Evolutionary conservation across 2,329 filamentous ascomycete species (phyloP), one percentile per base, ranked within the genome.

Genomic region (Cladorrhinum sp.): DNA sequence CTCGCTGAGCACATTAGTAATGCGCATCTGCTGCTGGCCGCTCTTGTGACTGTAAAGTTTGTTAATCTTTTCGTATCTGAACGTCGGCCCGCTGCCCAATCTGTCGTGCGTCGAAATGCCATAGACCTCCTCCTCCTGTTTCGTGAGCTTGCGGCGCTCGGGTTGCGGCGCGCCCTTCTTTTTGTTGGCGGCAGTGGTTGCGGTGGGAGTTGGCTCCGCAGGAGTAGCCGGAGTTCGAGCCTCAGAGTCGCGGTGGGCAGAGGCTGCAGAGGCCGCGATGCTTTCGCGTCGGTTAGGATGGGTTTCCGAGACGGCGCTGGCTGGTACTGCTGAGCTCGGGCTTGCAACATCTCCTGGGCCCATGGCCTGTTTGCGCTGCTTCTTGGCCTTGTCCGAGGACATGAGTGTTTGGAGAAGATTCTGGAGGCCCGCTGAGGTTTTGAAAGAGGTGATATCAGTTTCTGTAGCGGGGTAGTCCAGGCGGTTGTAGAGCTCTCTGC

Each of bases 51-150:
- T 86, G 59, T 92, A 88, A 23, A 91, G 84, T 74, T 92, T 92
- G 67, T 88, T 87, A 61, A 93, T 85, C 72, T 86, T 88, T 68
- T 93, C 90, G 25, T 92, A 92, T 12, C 93, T 90, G 81, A 98
- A 98, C 13, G 91, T 89, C 36, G 96, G 91, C 6, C 95, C 93
- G 8, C 88, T 89, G 1, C 89, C 87, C 41, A 97, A 82, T 25
- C 93, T 90, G 59, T 98, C 93, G 71, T 93, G 89, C 65, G 91
- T 86, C 7, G 89, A 85, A 9, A 99, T 89, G 64, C 93, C 95
- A 70, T 93, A 98, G 32, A 89, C 82, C 64, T 84, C 75, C 76
- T 93, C 88, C 75, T 96, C 89, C 66, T 90, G 85, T 51, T 88
- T 81, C 3, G 85, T 86, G 65, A 97, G 86, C 73, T 88, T 86